Percentiles rank a stretch among this genome's conserved stretches.
phyloP scores from a whole-genome alignment of 345 rosid genomes.

The Eucalyptus regnans region DNA sequence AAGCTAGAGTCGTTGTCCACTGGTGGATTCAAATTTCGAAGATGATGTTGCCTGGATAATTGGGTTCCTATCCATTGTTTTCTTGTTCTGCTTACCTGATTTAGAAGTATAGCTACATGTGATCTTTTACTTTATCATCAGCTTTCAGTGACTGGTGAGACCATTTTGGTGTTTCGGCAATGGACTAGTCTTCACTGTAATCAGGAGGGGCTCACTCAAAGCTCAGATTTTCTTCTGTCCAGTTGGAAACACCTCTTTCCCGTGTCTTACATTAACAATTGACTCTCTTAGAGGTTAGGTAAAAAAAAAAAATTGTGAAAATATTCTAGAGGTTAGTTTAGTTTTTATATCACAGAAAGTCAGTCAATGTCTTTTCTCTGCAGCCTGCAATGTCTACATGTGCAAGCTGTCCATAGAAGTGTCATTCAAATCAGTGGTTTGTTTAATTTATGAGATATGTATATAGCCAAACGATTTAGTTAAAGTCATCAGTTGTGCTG shows the following conservation, averaged over 20 bases:
- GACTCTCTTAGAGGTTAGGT: neutral
- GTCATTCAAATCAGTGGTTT: neutral
- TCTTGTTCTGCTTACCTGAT: neutral
- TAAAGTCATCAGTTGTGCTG: neutral
- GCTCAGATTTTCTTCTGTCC: neutral
- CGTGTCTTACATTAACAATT: neutral
- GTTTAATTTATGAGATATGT: neutral
- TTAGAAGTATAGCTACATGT: neutral
- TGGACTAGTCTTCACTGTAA: neutral
- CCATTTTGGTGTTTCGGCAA: neutral
- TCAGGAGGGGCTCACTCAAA: neutral
- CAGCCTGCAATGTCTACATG: neutral
- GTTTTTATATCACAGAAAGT: neutral
- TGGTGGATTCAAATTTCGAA: neutral
- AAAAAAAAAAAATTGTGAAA: neutral
- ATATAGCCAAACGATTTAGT: neutral
- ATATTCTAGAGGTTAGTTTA: neutral
- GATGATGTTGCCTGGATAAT: neutral
- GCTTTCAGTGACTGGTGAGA: neutral
- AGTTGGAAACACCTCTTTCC: neutral
- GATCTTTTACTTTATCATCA: neutral
- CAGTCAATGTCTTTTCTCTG: neutral
- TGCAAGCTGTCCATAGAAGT: neutral
- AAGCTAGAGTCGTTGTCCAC: neutral
- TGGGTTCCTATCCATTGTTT: neutral